phyloP scores from a whole-genome alignment of 108 stramenopile genomes.

The Cyclotella kingstonii region DNA sequence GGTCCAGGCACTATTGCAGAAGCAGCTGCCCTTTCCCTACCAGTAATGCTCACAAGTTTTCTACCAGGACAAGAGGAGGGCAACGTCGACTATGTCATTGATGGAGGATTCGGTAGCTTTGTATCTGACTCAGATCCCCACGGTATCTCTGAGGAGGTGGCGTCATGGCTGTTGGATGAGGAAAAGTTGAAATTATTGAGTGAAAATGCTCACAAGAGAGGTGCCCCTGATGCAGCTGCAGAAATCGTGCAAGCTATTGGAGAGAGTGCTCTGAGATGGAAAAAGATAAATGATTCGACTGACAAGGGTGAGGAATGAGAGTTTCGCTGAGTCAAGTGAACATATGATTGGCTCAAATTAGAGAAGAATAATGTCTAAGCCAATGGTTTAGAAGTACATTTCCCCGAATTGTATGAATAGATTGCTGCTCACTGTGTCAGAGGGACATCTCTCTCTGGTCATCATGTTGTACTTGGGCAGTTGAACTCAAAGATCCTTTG shows the following conservation, averaged over 20 bases:
- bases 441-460: too few species aligned
- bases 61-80: slow-evolving; percentile 88
- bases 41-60: slow-evolving; percentile 90
- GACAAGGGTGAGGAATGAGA: background rate
- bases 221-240: slow-evolving; percentile 74
- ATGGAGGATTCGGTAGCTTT: slow-evolving; percentile 75
- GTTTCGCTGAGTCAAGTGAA: background rate
- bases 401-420: too few species aligned
- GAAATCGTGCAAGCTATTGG: slow-evolving; percentile 83
- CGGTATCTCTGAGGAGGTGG: slow-evolving; percentile 72
- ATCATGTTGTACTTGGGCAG: too few species aligned
- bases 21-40: slow-evolving; percentile 91
- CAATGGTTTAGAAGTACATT: too few species aligned
- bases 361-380: too few species aligned
- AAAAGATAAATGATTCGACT: slow-evolving; percentile 21
- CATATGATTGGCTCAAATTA: too few species aligned
- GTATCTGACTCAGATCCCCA: slow-evolving; percentile 69
- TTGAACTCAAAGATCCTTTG: too few species aligned
- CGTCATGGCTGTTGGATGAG: slow-evolving; percentile 65
- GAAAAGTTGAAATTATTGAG: slow-evolving; percentile 58
- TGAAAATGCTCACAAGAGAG: slow-evolving; percentile 56
- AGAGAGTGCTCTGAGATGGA: slow-evolving; percentile 59
- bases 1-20: slow-evolving; percentile 99
- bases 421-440: too few species aligned
- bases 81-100: slow-evolving; percentile 85